Conservation (phyloP, 768 basidiomycete genomes). For the Udeniomyces megalosporus region DNA sequence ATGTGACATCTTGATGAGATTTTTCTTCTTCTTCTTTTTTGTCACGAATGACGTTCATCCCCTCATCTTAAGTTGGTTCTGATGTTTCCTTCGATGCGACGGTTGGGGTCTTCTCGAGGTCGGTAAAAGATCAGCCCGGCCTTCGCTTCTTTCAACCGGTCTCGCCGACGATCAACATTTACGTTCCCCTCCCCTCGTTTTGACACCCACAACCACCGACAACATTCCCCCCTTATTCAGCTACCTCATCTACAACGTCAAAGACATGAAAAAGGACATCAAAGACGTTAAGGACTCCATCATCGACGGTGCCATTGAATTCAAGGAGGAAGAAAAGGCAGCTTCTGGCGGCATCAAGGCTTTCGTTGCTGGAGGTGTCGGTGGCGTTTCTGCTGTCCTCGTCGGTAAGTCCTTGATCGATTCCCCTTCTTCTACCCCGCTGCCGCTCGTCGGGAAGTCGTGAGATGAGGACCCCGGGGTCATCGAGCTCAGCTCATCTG, state of each 20-base stretch:
- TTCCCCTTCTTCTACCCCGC: not conserved
- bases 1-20: no score
- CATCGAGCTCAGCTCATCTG: not conserved
- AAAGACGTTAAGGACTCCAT: constrained; percentile 6
- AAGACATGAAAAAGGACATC: constrained; percentile 3
- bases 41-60: no score
- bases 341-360: constrained; percentile 40
- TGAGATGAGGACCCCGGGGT: not conserved
- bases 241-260: constrained; percentile 4
- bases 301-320: constrained; percentile 8
- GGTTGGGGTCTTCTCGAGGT: no score
- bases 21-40: no score
- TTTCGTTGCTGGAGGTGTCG: constrained; percentile 85
- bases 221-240: constrained; percentile 10
- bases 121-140: no score
- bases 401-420: constrained; percentile 62
- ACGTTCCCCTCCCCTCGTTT: no score
- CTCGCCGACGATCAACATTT: no score
- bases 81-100: no score
- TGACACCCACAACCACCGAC: not conserved
- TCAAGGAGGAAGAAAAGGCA: constrained; percentile 8
- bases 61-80: no score
- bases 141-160: no score
- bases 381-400: constrained; percentile 70
- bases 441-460: not conserved